phyloP scores from a whole-genome alignment of 192 early-diverging fungal genomes.

The Mortierella antarctica region DNA sequence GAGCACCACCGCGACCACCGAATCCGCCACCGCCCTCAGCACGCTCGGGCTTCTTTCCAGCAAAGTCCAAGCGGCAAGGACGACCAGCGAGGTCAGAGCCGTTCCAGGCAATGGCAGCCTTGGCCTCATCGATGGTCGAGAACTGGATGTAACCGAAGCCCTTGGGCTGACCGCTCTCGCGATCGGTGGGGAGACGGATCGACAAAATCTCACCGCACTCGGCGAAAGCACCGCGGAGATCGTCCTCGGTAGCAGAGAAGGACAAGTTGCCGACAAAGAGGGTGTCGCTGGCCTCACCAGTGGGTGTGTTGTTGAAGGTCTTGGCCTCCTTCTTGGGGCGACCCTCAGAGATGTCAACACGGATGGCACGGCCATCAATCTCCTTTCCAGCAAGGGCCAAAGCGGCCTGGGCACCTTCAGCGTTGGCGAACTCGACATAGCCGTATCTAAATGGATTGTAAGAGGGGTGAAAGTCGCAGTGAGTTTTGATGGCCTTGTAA shows the following conservation, averaged over 20 bases:
- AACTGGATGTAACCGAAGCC: conserved; percentile 96
- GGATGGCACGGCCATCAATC: conserved; percentile 85
- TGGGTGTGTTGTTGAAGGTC: conserved; percentile 54
- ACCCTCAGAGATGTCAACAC: conserved; percentile 77
- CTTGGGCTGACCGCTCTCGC: conserved; percentile 78
- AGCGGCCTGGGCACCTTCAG: conserved; percentile 76
- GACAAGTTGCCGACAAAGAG: conserved; percentile 87
- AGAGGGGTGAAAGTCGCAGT: background rate
- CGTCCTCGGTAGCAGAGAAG: conserved; percentile 72
- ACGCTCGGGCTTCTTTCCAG: conserved; percentile 56
- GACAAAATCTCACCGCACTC: conserved; percentile 72
- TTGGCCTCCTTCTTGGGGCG: conserved; percentile 53
- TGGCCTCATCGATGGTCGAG: conserved; percentile 68
- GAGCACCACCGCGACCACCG: conserved; percentile 38
- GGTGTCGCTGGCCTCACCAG: conserved; percentile 70
- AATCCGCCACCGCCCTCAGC: conserved; percentile 46
- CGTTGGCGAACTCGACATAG: conserved; percentile 86
- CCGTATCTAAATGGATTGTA: conserved; percentile 68
- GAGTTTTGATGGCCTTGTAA: background rate
- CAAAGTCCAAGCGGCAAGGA: conserved; percentile 89
- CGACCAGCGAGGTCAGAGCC: conserved; percentile 83
- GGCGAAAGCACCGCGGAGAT: conserved; percentile 64
- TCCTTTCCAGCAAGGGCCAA: conserved; percentile 73
- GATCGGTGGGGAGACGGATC: conserved; percentile 79
- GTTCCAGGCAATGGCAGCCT: conserved; percentile 84